Conservation (phyloP, 1,284 basidiomycete species). For the Puccinia novopanici region DNA sequence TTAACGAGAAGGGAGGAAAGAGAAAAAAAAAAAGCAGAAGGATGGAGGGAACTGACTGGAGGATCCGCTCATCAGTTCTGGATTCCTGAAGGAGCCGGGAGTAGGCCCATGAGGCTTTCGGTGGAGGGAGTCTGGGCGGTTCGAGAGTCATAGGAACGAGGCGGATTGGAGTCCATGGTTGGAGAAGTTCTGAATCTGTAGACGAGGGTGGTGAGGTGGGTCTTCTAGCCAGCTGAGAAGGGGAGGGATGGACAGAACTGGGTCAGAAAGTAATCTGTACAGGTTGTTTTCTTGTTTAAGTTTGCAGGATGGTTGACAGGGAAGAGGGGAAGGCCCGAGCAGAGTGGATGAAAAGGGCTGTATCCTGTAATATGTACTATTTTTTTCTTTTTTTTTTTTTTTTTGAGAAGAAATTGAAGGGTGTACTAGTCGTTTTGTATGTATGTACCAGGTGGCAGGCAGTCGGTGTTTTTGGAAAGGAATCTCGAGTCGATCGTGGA, state of each 20-base stretch:
- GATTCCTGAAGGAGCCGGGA: conserved; percentile 26
- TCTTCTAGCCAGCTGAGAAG: conserved; percentile 8
- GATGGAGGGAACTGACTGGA: conserved; percentile 30
- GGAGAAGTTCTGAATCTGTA: background rate
- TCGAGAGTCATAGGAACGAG: conserved; percentile 39
- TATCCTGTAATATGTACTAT: background rate
- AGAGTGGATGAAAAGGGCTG: background rate
- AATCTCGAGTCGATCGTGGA: background rate
- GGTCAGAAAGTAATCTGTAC: background rate
- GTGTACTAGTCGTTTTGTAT: background rate
- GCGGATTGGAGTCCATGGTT: conserved; percentile 2
- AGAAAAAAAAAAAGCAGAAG: background rate
- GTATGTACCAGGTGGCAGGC: too few species aligned
- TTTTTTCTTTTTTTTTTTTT: background rate
- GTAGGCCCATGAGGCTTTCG: conserved; percentile 44
- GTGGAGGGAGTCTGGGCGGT: conserved; percentile 42
- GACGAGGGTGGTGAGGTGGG: background rate
- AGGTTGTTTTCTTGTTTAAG: background rate
- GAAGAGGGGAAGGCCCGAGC: background rate
- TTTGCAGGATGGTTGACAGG: background rate
- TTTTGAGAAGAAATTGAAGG: background rate
- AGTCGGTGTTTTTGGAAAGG: background rate
- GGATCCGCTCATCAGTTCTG: conserved; percentile 44
- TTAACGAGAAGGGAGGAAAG: background rate
- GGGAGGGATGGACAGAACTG: background rate